Conservation (phyloP, 1,139 yeast species). For the Spencermartinsiella ligniputridi region DNA sequence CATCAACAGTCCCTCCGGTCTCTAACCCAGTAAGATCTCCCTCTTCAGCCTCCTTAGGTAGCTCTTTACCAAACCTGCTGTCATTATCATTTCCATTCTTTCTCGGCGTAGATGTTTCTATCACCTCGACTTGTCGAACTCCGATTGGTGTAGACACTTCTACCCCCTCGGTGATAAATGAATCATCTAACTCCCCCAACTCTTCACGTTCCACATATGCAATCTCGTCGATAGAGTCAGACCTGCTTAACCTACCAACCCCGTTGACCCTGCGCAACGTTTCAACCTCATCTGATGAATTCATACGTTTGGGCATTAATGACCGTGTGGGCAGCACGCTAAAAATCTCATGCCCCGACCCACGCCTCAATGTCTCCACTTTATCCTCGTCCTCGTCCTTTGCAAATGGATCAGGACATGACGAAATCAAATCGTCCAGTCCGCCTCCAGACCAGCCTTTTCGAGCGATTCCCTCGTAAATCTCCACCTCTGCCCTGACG, state of each 20-base stretch:
- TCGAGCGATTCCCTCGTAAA: conserved; percentile 73
- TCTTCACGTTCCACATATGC: neutral
- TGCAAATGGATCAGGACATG: conserved; percentile 42
- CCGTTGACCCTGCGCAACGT: neutral
- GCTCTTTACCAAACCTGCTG: too few species aligned
- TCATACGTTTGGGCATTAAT: conserved; percentile 18
- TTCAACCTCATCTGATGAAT: conserved; percentile 3
- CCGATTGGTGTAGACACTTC: neutral
- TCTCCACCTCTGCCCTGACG: conserved; percentile 74
- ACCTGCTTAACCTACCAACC: neutral
- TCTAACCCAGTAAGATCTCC: too few species aligned
- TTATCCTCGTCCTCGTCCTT: conserved; percentile 22
- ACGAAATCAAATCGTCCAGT: conserved; percentile 53
- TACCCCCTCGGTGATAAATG: neutral
- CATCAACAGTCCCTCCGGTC: too few species aligned
- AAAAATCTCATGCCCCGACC: conserved; percentile 16
- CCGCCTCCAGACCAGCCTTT: conserved; percentile 91
- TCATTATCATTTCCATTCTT: too few species aligned
- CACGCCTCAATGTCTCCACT: neutral
- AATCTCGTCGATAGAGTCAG: neutral
- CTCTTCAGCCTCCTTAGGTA: too few species aligned
- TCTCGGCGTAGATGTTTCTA: neutral
- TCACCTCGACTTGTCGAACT: neutral
- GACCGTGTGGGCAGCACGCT: conserved; percentile 26
- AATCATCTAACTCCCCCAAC: neutral